Percentiles rank a stretch among this genome's conserved stretches.
phyloP scores from a whole-genome alignment of 495 filamentous ascomycete species.

The Tuber brumale region DNA sequence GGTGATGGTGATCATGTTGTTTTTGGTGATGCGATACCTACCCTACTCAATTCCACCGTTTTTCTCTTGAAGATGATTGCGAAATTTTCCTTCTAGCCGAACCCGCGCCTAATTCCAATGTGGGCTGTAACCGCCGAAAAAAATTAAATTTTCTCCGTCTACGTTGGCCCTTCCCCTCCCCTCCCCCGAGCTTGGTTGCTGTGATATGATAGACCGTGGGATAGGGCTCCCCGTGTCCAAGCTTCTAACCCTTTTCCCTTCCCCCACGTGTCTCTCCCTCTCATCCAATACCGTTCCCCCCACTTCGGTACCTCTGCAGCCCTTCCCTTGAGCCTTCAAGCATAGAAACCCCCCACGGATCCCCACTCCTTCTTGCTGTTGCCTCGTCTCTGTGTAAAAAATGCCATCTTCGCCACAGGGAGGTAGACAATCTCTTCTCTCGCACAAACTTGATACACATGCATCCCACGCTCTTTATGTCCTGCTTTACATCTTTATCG shows the following conservation, averaged over 20 bases:
- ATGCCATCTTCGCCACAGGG: constrained; percentile 38
- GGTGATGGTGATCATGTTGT: background rate
- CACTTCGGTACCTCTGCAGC: constrained; percentile 14
- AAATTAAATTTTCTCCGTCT: background rate
- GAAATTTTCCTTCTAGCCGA: background rate
- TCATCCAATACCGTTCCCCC: constrained; percentile 4
- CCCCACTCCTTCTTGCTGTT: constrained; percentile 14
- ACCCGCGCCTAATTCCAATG: background rate
- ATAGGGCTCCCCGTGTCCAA: background rate
- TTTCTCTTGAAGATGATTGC: background rate
- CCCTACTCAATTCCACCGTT: background rate
- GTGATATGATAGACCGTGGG: background rate
- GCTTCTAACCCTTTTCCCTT: constrained; percentile 9
- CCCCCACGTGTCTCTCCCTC: constrained; percentile 13
- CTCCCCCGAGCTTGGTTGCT: background rate
- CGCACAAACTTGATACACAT: constrained; percentile 26
- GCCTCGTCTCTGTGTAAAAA: constrained; percentile 22
- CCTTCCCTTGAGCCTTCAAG: constrained; percentile 2
- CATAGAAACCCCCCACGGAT: constrained; percentile 21
- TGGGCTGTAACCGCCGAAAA: background rate
- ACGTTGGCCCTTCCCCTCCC: background rate
- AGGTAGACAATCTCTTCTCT: constrained; percentile 30
- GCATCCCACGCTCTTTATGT: constrained; percentile 26
- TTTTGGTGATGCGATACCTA: background rate
- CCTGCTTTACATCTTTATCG: constrained; percentile 10